phyloP scores from a whole-genome alignment of 1,284 basidiomycete species.

The Prillingera fragicola region DNA sequence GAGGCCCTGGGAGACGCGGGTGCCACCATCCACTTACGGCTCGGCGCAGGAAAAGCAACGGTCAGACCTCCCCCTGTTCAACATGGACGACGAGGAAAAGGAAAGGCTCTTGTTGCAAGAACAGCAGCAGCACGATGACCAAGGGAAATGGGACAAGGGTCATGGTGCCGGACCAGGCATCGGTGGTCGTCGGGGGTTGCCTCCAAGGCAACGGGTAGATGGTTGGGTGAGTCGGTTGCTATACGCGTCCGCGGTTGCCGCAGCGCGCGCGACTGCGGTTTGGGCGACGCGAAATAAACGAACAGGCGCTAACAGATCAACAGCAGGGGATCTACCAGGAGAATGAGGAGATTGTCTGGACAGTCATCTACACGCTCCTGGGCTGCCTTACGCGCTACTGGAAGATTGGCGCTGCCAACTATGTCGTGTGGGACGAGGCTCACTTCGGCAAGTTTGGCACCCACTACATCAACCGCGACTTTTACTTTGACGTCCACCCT shows the following conservation, averaged over 20 bases:
- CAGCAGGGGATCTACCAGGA: conserved; percentile 73
- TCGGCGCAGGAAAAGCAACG: conserved; percentile 13
- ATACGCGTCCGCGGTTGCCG: background rate
- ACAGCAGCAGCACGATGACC: conserved; percentile 27
- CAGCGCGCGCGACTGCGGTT: background rate
- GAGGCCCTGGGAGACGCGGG: conserved; percentile 40
- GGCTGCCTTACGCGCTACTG: conserved; percentile 92
- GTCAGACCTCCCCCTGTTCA: conserved; percentile 15
- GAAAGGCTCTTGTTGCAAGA: conserved; percentile 22
- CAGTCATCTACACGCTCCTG: conserved; percentile 82
- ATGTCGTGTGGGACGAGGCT: conserved; percentile 98
- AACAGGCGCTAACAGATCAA: background rate
- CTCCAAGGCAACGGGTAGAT: conserved; percentile 34
- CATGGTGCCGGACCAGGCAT: conserved; percentile 40
- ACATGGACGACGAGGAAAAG: conserved; percentile 20
- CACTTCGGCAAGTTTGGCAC: conserved; percentile 97
- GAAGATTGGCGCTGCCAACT: conserved; percentile 78
- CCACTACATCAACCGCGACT: conserved; percentile 66
- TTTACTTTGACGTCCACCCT: conserved; percentile 71
- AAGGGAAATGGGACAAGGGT: conserved; percentile 44
- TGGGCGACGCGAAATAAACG: background rate
- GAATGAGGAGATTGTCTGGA: conserved; percentile 74
- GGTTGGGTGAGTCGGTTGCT: conserved; percentile 35
- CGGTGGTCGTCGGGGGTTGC: conserved; percentile 38
- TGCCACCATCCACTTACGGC: conserved; percentile 35